Conservation (phyloP, 192 early-diverging fungal genomes). For the Gryganskiella cystojenkinii region DNA sequence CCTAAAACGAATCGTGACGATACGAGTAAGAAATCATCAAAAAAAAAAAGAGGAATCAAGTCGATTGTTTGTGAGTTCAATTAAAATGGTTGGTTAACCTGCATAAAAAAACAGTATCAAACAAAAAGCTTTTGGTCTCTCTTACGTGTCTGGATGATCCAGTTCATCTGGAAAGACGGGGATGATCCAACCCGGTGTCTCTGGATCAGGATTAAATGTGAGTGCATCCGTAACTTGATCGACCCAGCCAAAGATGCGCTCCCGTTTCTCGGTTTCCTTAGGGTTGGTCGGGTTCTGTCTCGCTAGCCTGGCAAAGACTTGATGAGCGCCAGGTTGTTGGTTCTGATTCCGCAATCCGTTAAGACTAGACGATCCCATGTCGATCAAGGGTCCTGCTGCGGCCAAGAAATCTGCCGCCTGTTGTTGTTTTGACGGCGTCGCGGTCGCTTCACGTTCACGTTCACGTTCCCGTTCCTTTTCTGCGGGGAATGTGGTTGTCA, state of each 20-base stretch:
- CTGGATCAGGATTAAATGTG: constrained; percentile 12
- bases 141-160: constrained; percentile 17
- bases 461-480: constrained; percentile 6
- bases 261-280: constrained; percentile 19
- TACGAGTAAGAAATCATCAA: neutral
- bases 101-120: neutral
- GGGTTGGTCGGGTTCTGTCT: constrained; percentile 20
- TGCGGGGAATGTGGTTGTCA: constrained; percentile 30
- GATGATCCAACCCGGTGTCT: constrained; percentile 14
- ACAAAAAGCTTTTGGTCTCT: neutral
- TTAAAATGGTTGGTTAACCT: too few relatives aligned
- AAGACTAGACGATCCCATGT: constrained; percentile 2
- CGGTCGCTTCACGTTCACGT: too few relatives aligned
- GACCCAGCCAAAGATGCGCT: constrained; percentile 16
- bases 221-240: constrained; percentile 12
- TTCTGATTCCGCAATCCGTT: neutral
- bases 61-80: too few relatives aligned
- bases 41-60: neutral
- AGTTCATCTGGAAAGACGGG: constrained; percentile 21
- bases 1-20: constrained; percentile 6
- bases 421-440: constrained; percentile 3
- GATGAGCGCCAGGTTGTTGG: neutral
- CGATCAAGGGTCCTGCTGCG: constrained; percentile 37
- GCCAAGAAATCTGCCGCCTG: constrained; percentile 23
- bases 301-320: constrained; percentile 20